Base-by-base conservation (phyloP, 2,329 filamentous ascomycete genomes). In the Aureobasidium zeae region DNA sequence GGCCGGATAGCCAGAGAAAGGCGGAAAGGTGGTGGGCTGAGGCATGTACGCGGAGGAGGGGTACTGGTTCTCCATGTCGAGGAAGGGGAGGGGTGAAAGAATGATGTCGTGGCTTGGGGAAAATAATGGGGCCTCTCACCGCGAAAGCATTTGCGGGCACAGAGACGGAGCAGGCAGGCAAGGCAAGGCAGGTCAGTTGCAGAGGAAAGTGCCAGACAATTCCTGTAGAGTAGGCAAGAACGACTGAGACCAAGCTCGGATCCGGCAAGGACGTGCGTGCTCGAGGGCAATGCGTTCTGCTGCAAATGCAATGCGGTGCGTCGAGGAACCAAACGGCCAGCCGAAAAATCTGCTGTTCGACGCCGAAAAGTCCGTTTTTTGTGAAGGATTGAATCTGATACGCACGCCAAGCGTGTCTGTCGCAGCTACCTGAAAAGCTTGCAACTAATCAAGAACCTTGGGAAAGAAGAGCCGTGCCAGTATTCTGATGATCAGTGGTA, bases 41-140 rank as follows among this genome's bases (percentile, higher is more conserved):
- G 54, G 50, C 43, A 54, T 51, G 44, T 56, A 55, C 26, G 26
- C 33, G 48, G 48, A 49, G 42, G 51, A 48, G 41, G 52, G 48
- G 49, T 52, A 55, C 39, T 53, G 51, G 45, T 51, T 51, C 46
- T 55, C 53, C 53, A 55, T 55, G 43, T 16, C 46, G 47, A 43
- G 28, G 33, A n/a, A n/a, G n/a, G n/a, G n/a, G n/a, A n/a, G n/a
- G n/a, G n/a, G n/a, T n/a, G 31, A 47, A 28, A 32, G 21, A 36
- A 47, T 47, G 33, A 38, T 47, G 46, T 44, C 24, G 24, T 24
- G 29, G 44, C 26, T 41, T 31, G 36, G 38, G 42, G 44, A 46
- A n/a, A 49, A 44, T 46, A 46, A 44, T 45, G 44, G 42, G 44
- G 30, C 36, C 13, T 39, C 39, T 38, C 29, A 35, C 35, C 28